Percentiles rank a stretch among this genome's conserved stretches.
phyloP scores from a whole-genome alignment of 108 stramenopile genomes.

The Cyclotella atomus region DNA sequence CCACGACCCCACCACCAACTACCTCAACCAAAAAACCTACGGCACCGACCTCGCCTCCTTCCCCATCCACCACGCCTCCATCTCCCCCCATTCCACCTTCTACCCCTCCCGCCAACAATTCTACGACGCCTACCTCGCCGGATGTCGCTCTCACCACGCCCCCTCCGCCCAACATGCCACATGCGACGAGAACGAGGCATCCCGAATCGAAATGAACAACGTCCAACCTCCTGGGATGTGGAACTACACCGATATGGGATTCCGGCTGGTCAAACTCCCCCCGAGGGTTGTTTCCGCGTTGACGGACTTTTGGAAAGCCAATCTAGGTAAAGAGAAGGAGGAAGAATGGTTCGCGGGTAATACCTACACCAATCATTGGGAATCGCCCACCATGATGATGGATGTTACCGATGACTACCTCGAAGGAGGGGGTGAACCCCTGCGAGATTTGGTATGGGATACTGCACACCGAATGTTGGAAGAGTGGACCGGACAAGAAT shows the following conservation, averaged over 20 bases:
- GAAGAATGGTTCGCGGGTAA: conserved; percentile 65
- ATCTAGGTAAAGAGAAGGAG: conserved; percentile 39
- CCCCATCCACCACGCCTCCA: conserved; percentile 54
- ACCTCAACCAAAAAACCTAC: conserved; percentile 25
- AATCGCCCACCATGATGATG: conserved; percentile 40
- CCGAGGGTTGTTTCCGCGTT: conserved; percentile 49
- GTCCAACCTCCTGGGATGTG: conserved; percentile 40
- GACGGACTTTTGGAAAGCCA: conserved; percentile 64
- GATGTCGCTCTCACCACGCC: conserved; percentile 42
- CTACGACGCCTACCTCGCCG: conserved; percentile 54
- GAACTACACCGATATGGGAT: conserved; percentile 75
- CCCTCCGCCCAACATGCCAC: not conserved
- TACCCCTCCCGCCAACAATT: conserved; percentile 47
- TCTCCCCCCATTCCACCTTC: conserved; percentile 49
- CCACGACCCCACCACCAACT: conserved; percentile 4
- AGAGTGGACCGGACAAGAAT: conserved; percentile 59
- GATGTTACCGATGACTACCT: conserved; percentile 18
- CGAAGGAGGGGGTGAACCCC: conserved; percentile 1
- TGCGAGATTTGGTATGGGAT: too few relatives aligned
- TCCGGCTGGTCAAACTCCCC: conserved; percentile 63
- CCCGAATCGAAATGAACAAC: conserved; percentile 53
- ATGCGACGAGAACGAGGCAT: conserved; percentile 47
- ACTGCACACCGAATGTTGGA: conserved; percentile 43
- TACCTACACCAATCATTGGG: conserved; percentile 63
- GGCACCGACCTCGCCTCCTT: conserved; percentile 66